These are phyloP conservation scores for Pyronema domesticum DNA, from an alignment of 495 filamentous ascomycete genomes.

Conservation along the genomic window DNA sequence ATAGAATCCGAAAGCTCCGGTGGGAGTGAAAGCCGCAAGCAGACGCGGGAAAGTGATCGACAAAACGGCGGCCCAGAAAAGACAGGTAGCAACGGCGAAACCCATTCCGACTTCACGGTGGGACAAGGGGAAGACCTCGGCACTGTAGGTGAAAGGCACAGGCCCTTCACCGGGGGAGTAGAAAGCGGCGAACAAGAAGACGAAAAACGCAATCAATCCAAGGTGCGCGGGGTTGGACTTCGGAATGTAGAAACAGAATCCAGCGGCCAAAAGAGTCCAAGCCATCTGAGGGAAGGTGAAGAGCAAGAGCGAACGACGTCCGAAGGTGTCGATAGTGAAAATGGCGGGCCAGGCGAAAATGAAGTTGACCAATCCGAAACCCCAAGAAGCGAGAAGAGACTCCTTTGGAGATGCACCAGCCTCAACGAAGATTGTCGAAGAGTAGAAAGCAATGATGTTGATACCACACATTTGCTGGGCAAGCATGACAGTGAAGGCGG, in stretches of 20 bases:
- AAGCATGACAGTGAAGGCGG: conserved; percentile 61
- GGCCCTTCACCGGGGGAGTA: conserved; percentile 72
- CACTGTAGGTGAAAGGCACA: conserved; percentile 66
- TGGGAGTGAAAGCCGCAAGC: conserved; percentile 33
- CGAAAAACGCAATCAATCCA: conserved; percentile 47
- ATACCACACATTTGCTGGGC: conserved; percentile 41
- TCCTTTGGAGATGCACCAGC: conserved; percentile 39
- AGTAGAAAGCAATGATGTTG: conserved; percentile 61
- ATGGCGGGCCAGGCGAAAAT: conserved; percentile 49
- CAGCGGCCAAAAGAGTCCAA: conserved; percentile 36
- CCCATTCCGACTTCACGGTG: conserved; percentile 55
- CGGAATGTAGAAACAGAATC: conserved; percentile 41
- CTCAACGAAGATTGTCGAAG: conserved; percentile 49
- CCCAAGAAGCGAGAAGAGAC: conserved; percentile 55
- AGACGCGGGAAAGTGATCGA: conserved; percentile 48
- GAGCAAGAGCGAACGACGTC: conserved; percentile 42
- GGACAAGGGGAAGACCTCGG: conserved; percentile 62
- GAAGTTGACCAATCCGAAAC: conserved; percentile 50
- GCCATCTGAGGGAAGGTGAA: conserved; percentile 48
- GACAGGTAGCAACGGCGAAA: conserved; percentile 48
- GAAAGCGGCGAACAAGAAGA: conserved; percentile 47
- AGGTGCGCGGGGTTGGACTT: conserved; percentile 33
- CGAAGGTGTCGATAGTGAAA: conserved; percentile 50
- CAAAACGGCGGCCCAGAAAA: conserved; percentile 52
- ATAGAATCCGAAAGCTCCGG: conserved; percentile 49